phyloP scores from a whole-genome alignment of 176 grass and related monocot species.

The Pontederia crassipes region DNA sequence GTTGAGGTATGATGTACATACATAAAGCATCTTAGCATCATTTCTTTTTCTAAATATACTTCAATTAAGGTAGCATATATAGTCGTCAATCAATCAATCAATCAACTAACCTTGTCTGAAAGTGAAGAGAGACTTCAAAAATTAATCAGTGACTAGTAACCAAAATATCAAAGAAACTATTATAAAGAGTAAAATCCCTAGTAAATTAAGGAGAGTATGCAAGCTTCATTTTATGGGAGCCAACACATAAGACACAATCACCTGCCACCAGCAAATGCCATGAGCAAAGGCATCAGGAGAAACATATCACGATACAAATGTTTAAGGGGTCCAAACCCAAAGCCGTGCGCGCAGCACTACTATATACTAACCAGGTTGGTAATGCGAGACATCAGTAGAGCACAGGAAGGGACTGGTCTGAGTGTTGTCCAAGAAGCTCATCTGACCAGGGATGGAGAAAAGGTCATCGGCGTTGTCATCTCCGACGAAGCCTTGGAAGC shows the following conservation, averaged over 20 bases:
- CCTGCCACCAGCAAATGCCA: too few species aligned
- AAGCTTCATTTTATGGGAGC: too few species aligned
- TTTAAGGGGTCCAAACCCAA: background rate
- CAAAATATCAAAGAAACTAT: background rate
- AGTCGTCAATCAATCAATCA: background rate
- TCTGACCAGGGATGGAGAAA: conserved; percentile 86
- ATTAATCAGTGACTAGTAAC: background rate
- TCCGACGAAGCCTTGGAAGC: conserved; percentile 15
- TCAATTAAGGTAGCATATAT: background rate
- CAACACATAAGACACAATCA: too few species aligned
- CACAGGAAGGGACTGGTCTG: conserved; percentile 14
- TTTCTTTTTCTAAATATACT: too few species aligned
- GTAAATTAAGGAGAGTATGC: too few species aligned
- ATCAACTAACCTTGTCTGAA: background rate
- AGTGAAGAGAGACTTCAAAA: background rate
- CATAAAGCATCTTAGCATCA: too few species aligned
- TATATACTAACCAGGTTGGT: conserved; percentile 28
- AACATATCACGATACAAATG: too few species aligned
- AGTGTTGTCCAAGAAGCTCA: conserved; percentile 40
- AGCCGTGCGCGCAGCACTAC: too few species aligned
- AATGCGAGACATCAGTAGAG: conserved; percentile 19
- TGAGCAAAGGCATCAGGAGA: too few species aligned
- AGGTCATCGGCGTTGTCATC: conserved; percentile 57
- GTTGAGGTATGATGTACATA: too few species aligned
- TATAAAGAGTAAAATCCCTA: too few species aligned